These are phyloP conservation scores for Leccinum arenicola DNA, from an alignment of 768 basidiomycete species.

Conservation along the genomic window DNA sequence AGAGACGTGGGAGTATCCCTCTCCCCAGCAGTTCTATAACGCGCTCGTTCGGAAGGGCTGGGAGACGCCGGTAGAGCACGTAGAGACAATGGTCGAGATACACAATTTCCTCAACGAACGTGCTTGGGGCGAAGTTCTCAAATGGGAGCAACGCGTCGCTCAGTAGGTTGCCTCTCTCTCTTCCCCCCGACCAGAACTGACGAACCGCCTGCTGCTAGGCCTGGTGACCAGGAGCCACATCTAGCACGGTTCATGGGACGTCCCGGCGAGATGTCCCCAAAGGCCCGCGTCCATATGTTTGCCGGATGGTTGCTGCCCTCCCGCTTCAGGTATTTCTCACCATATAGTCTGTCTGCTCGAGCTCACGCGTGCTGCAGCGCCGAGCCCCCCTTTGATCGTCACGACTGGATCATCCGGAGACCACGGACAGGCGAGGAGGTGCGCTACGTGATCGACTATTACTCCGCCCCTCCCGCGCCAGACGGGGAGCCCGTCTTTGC, in stretches of 20 bases:
- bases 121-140: constrained; percentile 92
- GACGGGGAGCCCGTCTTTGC: constrained; percentile 95
- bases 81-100: constrained; percentile 96
- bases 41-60: constrained; percentile 94
- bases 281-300: constrained; percentile 83
- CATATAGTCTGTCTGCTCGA: neutral
- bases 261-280: constrained; percentile 92
- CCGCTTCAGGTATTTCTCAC: constrained; percentile 72
- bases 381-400: constrained; percentile 94
- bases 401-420: constrained; percentile 94
- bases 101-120: constrained; percentile 98
- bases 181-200: neutral
- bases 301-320: constrained; percentile 89
- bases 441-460: constrained; percentile 98
- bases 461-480: constrained; percentile 84
- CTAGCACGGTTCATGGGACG: constrained; percentile 84
- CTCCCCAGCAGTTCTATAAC: constrained; percentile 97
- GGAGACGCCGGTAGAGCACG: constrained; percentile 95
- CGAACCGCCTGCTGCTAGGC: constrained; percentile 34
- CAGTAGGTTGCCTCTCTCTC: constrained; percentile 15
- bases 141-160: constrained; percentile 76
- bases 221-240: constrained; percentile 58
- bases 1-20: constrained; percentile 89
- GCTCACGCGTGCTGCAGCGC: constrained; percentile 45
- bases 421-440: constrained; percentile 77